Evolutionary conservation across 495 filamentous ascomycete genomes (phyloP).

Genomic region (Penicillium fimorum): DNA sequence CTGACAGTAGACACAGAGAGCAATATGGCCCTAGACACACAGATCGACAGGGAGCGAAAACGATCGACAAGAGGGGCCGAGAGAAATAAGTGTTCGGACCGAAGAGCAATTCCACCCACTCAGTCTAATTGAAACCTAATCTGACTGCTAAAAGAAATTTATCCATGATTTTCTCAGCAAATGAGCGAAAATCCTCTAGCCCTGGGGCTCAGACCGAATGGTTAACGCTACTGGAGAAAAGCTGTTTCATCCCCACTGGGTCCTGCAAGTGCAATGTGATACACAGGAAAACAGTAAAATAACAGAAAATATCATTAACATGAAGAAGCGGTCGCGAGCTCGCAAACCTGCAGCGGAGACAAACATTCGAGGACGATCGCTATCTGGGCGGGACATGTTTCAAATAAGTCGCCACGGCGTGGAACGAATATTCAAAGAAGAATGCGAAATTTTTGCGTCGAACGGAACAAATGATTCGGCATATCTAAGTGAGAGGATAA

Average conservation of each 20-base stretch:
- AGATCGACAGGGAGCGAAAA: constrained; percentile 21
- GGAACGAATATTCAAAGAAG: constrained; percentile 15
- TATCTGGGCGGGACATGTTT: constrained; percentile 5
- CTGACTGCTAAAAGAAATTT: not conserved
- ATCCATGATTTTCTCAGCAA: not conserved
- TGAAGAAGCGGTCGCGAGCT: not conserved
- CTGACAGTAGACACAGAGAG: constrained; percentile 13
- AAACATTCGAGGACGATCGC: constrained; percentile 10
- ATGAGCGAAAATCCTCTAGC: constrained; percentile 2
- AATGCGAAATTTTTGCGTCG: constrained; percentile 3
- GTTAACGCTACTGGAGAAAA: not conserved
- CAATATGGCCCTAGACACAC: not conserved
- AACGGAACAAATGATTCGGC: not conserved
- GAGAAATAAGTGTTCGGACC: not conserved
- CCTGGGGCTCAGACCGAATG: constrained; percentile 10
- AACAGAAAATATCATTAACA: not conserved
- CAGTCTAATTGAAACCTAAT: not conserved
- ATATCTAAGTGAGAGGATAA: constrained; percentile 11
- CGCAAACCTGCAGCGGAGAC: constrained; percentile 1
- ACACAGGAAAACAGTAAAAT: constrained; percentile 1
- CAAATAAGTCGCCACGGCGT: constrained; percentile 11
- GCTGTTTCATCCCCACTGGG: constrained; percentile 7
- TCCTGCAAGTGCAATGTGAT: constrained; percentile 14
- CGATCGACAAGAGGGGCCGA: constrained; percentile 14
- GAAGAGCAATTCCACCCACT: not conserved